phyloP scores from a whole-genome alignment of 768 basidiomycete species.

The Melanogaster broomeanus region DNA sequence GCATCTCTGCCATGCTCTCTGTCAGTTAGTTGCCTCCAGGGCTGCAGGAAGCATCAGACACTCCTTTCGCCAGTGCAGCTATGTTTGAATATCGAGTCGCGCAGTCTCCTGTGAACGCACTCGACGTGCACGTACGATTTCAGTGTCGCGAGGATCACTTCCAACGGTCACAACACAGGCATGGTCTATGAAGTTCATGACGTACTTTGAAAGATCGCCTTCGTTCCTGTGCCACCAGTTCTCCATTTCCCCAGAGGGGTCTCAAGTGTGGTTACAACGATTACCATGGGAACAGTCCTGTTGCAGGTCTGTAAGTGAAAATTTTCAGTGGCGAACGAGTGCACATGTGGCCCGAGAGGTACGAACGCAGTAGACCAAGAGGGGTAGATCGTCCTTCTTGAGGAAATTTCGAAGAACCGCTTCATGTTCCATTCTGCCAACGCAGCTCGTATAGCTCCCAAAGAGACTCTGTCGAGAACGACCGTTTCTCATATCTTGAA shows the following conservation, averaged over 20 bases:
- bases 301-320: conserved; percentile 33
- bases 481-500: conserved; percentile 35
- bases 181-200: conserved; percentile 31
- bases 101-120: conserved; percentile 20
- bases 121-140: conserved; percentile 17
- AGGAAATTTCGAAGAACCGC: conserved; percentile 34
- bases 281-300: conserved; percentile 33
- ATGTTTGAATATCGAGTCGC: conserved; percentile 24
- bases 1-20: no score
- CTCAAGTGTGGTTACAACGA: conserved; percentile 44
- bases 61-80: conserved; percentile 7
- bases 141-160: conserved; percentile 19
- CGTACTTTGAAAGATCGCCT: conserved; percentile 13
- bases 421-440: conserved; percentile 29
- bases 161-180: conserved; percentile 35
- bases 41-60: neutral
- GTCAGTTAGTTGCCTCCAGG: no score
- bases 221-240: conserved; percentile 34
- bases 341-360: conserved; percentile 41
- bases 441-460: conserved; percentile 23
- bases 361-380: conserved; percentile 44
- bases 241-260: conserved; percentile 34
- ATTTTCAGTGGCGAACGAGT: conserved; percentile 37
- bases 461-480: conserved; percentile 36
- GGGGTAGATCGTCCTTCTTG: conserved; percentile 34